Evolutionary conservation across 305 asterid genomes (phyloP), one percentile per base, ranked within the genome.

Genomic region (Plantago lanceolata): DNA sequence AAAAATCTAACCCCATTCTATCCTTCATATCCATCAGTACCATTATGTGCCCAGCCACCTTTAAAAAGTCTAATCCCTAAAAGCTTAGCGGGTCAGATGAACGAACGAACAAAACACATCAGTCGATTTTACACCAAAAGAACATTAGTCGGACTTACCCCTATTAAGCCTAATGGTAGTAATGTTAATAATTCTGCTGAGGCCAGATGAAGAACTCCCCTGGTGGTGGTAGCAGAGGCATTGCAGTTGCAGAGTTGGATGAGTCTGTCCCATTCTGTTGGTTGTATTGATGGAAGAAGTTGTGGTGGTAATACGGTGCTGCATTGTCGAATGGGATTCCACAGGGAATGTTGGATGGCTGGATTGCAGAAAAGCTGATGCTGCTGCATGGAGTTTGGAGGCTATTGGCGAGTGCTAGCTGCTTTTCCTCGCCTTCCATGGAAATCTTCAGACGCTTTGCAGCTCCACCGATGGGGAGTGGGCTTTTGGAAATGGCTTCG

Each of bases 381-480:
- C 63, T 76, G 66, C 69, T 76, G 72, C 75, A 69, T 3, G 76
- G 88, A 16, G 74, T 17, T 61, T 80, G 81, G 29, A 66, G 76
- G 48, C 64, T 20, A 15, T 19, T 29, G n/a, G 40, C 48, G 20
- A 59, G 64, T 21, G 78, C 73, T 28, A 76, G 73, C 31, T 51
- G 24, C 59, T 85, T 83, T 64, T 86, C 83, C 24, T 83, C 86
- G 0, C 79, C 63, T 48, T 81, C 95, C 0, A 82, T 78, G 0
- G 87, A 79, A 69, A 83, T 82, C 53, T 87, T 93, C 78, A 90
- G 51, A 58, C 97, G 91, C 65, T 90, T 89, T 0, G 97, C 94
- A 0, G 97, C 76, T 7, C 95, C 94, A 0, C 99, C 99, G 2
- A 93, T 75, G 0, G 99, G 99, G 3, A 93, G 99, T 2, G 97